A percentile compares a stretch with the other conserved stretches of the same genome.
Conservation (phyloP, 2,329 filamentous ascomycete species). For the Fusarium sp. region DNA sequence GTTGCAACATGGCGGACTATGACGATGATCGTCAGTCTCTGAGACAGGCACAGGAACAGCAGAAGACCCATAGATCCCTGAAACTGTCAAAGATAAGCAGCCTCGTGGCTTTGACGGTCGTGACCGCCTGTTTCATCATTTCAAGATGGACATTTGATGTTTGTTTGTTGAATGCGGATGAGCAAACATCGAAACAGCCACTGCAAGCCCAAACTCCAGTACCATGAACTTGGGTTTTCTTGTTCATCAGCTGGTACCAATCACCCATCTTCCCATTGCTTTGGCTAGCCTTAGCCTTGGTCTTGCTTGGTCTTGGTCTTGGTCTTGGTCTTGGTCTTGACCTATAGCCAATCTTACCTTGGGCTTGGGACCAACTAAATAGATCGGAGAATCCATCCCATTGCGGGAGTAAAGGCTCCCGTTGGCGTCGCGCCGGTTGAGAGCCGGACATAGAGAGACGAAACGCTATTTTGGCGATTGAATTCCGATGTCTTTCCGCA, state of each 20-base stretch:
- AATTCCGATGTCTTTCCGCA: constrained; percentile 9
- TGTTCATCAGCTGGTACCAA: constrained; percentile 26
- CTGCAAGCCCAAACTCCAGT: constrained; percentile 12
- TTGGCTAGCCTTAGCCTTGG: constrained; percentile 17
- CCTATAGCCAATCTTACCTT: constrained; percentile 8
- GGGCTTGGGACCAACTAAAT: constrained; percentile 24
- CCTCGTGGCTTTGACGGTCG: constrained; percentile 16
- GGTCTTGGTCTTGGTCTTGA: background rate
- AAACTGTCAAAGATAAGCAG: constrained; percentile 41
- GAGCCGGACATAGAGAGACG: constrained; percentile 28
- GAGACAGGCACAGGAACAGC: constrained; percentile 36
- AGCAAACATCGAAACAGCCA: constrained; percentile 19
- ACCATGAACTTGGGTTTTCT: constrained; percentile 35
- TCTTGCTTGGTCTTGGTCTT: background rate
- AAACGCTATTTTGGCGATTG: constrained; percentile 19
- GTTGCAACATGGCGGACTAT: constrained; percentile 1
- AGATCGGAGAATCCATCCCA: constrained; percentile 13
- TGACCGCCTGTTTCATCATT: constrained; percentile 45
- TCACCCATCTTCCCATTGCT: constrained; percentile 12
- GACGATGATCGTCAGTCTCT: constrained; percentile 31
- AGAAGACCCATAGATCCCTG: constrained; percentile 10
- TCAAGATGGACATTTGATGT: constrained; percentile 15
- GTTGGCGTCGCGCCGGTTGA: constrained; percentile 38
- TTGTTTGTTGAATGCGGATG: background rate
- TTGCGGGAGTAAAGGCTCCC: constrained; percentile 25